Base-by-base conservation (phyloP, 2,329 filamentous ascomycete species). In the Microdochium nivale region DNA sequence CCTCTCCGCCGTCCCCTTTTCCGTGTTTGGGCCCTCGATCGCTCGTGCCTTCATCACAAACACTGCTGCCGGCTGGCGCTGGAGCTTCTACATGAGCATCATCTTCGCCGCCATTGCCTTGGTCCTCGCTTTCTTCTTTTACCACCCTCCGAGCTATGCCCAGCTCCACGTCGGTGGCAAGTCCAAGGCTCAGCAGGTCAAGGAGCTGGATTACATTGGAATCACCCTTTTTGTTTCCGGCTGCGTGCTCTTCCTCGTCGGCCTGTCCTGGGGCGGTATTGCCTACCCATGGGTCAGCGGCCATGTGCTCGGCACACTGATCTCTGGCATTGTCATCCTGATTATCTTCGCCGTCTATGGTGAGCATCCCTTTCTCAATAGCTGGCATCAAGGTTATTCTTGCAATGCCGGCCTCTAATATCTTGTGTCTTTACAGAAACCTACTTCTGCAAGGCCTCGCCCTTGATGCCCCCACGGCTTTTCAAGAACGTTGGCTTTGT, bases 1-100 rank as follows among this genome's bases (percentile, higher is more conserved):
- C 53, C 58, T 72, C 16, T 66, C 66, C 2, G 68, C 67, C 24
- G 54, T 70, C 25, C 68, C 69, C 13, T 71, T 70, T 54, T 69
- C 70, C 52, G 65, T 69, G 25, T 72, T 73, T 52, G 76, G 74
- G 0, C 72, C 73, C 16, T 61, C 75, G 37, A 73, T 78, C 50
- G 74, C 74, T 2, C 65, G 70, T n/a, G 61, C 65, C 2, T 66
- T 77, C 35, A 70, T 74, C 51, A 52, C 65, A 24, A 65, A 73
- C 48, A 76, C 74, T 1, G 60, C 56, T 2, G 59, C 67, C 3
- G 32, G 24, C 9, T 79, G 76, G 75, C 66, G 76, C 37, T 77
- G 74, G 72, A 70, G 63, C 51, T 80, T 74, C 59, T 77, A 74
- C 56, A 57, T 79, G 3, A 70, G 70, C 52, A 71, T 73, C 56